Evolutionary conservation across 768 basidiomycete genomes (phyloP).

Genomic region (Coprinopsis marcescibilis): DNA sequence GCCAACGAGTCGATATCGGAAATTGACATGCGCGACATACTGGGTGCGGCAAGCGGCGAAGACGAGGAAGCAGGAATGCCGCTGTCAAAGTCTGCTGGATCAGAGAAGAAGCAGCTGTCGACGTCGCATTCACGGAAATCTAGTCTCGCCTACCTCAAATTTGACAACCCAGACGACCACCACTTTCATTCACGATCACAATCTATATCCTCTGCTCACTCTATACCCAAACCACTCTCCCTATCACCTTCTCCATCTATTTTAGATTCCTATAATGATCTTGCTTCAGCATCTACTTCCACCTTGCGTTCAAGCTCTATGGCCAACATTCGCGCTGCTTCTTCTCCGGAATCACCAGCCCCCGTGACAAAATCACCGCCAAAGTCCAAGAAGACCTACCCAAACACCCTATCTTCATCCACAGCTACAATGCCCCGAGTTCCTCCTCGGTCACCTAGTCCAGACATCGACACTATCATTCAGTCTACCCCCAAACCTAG

Average conservation of each 20-base stretch:
- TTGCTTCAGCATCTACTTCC: constrained; percentile 6
- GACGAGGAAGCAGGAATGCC: constrained; percentile 10
- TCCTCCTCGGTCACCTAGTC: constrained; percentile 15
- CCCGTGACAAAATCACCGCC: background rate
- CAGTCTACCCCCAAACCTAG: constrained; percentile 19
- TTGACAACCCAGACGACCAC: background rate
- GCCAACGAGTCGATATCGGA: constrained; percentile 31
- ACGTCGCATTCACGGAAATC: constrained; percentile 9
- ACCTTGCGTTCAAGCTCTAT: constrained; percentile 5
- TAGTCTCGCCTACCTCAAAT: constrained; percentile 11
- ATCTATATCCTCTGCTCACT: constrained; percentile 1
- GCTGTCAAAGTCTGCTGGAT: constrained; percentile 7
- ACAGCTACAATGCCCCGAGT: background rate
- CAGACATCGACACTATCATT: constrained; percentile 21
- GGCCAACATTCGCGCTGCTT: background rate
- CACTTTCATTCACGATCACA: background rate
- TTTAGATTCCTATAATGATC: constrained; percentile 2
- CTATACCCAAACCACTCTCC: too few relatives aligned
- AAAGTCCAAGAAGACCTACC: background rate
- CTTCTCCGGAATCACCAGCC: background rate
- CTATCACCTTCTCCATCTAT: background rate
- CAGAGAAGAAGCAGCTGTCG: constrained; percentile 6
- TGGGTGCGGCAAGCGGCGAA: constrained; percentile 13
- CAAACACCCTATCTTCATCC: background rate
- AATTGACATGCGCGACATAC: constrained; percentile 30